Evolutionary conservation across 148 eudicot genomes (phyloP).

Genomic region (Diospyros lotus): DNA sequence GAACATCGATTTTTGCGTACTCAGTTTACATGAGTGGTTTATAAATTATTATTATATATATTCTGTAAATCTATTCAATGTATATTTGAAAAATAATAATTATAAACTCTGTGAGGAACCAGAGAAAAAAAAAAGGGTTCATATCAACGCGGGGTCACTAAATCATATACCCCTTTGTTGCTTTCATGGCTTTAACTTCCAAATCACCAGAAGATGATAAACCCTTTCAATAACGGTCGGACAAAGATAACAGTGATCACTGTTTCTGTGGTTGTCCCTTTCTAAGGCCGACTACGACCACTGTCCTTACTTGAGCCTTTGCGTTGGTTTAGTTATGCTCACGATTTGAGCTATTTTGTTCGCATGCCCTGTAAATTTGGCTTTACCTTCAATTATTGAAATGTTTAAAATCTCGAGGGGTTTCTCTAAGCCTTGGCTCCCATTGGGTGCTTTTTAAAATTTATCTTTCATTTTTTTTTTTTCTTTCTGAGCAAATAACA

Average conservation of each 20-base stretch:
- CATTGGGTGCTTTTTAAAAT: background rate
- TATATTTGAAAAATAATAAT: too few species aligned
- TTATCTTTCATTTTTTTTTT: too few species aligned
- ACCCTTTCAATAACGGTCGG: background rate
- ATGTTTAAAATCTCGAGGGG: background rate
- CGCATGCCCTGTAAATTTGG: background rate
- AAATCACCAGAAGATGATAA: background rate
- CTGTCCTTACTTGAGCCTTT: background rate
- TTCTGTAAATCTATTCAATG: too few species aligned
- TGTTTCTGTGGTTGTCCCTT: background rate
- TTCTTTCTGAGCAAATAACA: background rate
- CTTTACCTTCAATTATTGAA: conserved; percentile 6
- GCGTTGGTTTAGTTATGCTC: background rate
- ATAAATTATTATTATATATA: too few species aligned
- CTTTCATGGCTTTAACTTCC: background rate
- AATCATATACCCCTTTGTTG: conserved; percentile 1
- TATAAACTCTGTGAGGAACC: too few species aligned
- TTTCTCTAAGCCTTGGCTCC: background rate
- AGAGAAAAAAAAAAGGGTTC: too few species aligned
- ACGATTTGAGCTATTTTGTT: background rate
- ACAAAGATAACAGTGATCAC: conserved; percentile 9
- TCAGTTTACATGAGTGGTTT: too few species aligned
- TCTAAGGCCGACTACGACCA: background rate
- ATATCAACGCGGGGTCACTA: conserved; percentile 6
- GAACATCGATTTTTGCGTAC: too few species aligned